Evolutionary conservation across 148 eudicot genomes (phyloP).

Genomic region (Vaccinium myrtillus): DNA sequence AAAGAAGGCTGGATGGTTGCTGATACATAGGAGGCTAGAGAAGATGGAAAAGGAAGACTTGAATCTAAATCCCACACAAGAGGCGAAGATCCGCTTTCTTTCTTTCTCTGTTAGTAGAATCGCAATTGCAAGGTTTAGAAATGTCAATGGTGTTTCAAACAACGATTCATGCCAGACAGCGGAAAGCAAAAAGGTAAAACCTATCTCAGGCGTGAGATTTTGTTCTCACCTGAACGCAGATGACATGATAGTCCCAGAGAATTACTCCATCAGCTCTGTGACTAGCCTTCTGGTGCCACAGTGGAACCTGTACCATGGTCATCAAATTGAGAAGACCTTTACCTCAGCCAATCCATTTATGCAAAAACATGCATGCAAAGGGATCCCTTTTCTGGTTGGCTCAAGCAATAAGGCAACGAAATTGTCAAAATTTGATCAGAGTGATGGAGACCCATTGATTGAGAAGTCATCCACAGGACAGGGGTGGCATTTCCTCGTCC

Average conservation of each 20-base stretch:
- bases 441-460: neutral
- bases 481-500: neutral
- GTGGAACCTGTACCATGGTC: conserved; percentile 59
- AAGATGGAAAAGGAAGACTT: conserved; percentile 73
- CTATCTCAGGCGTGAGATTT: conserved; percentile 8
- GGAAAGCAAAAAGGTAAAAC: neutral
- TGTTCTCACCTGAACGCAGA: conserved; percentile 69
- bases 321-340: neutral
- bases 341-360: neutral
- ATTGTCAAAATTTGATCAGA: neutral
- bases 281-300: conserved; percentile 98
- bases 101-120: conserved; percentile 49
- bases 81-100: conserved; percentile 44
- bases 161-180: neutral
- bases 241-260: conserved; percentile 96
- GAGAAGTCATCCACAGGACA: neutral
- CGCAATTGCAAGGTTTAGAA: neutral
- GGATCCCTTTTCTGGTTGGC: neutral
- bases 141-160: neutral
- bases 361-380: neutral
- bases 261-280: conserved; percentile 83
- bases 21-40: conserved; percentile 58
- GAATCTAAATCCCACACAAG: conserved; percentile 95
- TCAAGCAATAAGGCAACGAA: neutral
- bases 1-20: conserved; percentile 79